These are phyloP conservation scores for Straminergon stramineum DNA, from an alignment of 225 moss, liverwort and hornwort genomes.

Conservation along the genomic window DNA sequence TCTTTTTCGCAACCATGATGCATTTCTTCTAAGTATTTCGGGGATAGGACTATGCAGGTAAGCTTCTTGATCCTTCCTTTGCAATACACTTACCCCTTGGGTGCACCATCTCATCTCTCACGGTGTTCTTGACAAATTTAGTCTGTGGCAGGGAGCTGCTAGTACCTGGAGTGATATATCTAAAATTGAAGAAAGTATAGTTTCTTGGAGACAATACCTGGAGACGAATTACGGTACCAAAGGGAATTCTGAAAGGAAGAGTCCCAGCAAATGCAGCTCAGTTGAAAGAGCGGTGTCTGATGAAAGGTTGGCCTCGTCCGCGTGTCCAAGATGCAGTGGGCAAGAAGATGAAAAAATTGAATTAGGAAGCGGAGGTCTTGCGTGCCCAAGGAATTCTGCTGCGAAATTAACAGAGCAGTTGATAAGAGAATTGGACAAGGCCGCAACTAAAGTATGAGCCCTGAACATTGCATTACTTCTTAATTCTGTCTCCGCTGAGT, in stretches of 20 bases:
- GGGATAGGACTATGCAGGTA: background rate
- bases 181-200: constrained; percentile 18
- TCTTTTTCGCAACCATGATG: background rate
- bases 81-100: background rate
- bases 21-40: background rate
- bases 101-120: background rate
- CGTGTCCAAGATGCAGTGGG: background rate
- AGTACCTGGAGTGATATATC: constrained; percentile 16
- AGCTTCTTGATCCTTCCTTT: background rate
- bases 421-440: constrained; percentile 33
- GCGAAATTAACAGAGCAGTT: constrained; percentile 24
- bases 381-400: constrained; percentile 3
- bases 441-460: constrained; percentile 23
- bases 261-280: background rate
- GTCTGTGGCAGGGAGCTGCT: constrained; percentile 9
- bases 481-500: background rate
- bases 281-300: background rate
- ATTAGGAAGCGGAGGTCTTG: background rate
- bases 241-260: background rate
- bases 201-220: constrained; percentile 23
- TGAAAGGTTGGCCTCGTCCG: background rate
- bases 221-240: constrained; percentile 2
- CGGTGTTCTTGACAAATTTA: background rate
- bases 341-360: background rate
- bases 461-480: background rate